Evolutionary conservation across 2,329 filamentous ascomycete genomes (phyloP).

Genomic region (Talaromyces atroroseus): DNA sequence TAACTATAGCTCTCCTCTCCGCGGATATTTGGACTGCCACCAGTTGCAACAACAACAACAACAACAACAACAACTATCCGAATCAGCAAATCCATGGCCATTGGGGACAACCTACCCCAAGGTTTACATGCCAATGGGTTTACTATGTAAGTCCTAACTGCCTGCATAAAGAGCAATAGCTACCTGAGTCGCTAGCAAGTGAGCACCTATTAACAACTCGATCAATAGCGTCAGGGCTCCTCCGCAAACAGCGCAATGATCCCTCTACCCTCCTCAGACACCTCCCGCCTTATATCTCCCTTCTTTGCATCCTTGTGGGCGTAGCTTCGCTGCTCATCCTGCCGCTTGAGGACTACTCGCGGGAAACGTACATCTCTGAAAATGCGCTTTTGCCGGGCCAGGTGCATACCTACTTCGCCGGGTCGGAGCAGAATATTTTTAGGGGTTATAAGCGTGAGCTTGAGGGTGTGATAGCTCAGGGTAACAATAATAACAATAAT

Average conservation of each 20-base stretch:
- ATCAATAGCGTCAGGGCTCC: constrained; percentile 26
- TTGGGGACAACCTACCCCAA: constrained; percentile 1
- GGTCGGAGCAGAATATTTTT: constrained; percentile 92
- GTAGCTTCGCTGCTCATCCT: constrained; percentile 85
- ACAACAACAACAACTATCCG: constrained; percentile 7
- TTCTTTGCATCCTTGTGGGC: constrained; percentile 77
- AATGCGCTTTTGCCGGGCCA: constrained; percentile 93
- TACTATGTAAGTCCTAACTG: constrained; percentile 9
- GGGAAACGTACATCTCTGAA: constrained; percentile 92
- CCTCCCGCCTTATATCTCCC: constrained; percentile 80
- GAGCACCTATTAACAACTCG: not conserved
- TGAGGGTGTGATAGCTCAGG: constrained; percentile 41
- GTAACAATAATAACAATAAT: not conserved
- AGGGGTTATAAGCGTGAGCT: constrained; percentile 84
- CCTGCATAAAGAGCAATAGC: not conserved
- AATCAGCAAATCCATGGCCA: not conserved
- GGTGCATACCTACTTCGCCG: constrained; percentile 95
- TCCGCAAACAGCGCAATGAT: constrained; percentile 63
- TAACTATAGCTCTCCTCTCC: not conserved
- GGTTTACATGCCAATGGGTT: constrained; percentile 11
- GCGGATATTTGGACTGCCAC: too few species aligned
- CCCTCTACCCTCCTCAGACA: constrained; percentile 66
- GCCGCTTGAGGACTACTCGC: constrained; percentile 83
- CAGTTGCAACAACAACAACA: not conserved
- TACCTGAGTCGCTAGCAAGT: not conserved